Conservation (phyloP, 1,284 basidiomycete species). For the Ustilago cynodontis region DNA sequence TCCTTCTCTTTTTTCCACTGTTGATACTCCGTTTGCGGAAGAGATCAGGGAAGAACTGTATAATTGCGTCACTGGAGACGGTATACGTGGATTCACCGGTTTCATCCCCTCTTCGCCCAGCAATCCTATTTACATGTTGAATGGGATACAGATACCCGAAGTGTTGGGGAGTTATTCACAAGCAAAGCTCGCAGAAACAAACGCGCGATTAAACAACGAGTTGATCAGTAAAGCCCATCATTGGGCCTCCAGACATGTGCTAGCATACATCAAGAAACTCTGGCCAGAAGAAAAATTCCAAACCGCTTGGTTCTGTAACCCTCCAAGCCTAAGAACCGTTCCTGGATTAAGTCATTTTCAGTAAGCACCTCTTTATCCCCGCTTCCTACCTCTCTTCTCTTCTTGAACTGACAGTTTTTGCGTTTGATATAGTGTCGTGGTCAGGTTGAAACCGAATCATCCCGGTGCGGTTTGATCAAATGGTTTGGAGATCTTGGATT, state of each 20-base stretch:
- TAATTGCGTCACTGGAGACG: slow-evolving; percentile 52
- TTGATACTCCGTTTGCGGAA: slow-evolving; percentile 33
- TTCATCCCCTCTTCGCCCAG: slow-evolving; percentile 9
- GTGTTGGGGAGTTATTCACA: slow-evolving; percentile 21
- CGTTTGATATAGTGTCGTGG: too few species aligned
- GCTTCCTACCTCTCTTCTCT: too few species aligned
- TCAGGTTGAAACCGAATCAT: too few species aligned
- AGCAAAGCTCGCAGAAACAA: slow-evolving; percentile 18
- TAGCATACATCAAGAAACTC: slow-evolving; percentile 23
- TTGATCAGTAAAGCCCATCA: slow-evolving; percentile 31
- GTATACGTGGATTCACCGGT: slow-evolving; percentile 56
- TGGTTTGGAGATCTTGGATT: too few species aligned
- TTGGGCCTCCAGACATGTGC: slow-evolving; percentile 44
- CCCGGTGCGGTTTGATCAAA: too few species aligned
- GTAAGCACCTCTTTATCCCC: too few species aligned
- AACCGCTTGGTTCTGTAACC: slow-evolving; percentile 60
- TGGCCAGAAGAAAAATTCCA: slow-evolving; percentile 40
- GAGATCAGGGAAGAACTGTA: slow-evolving; percentile 33
- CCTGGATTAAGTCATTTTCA: slow-evolving; percentile 57
- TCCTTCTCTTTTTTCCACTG: slow-evolving; percentile 33
- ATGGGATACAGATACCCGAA: not conserved
- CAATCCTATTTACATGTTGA: slow-evolving; percentile 9
- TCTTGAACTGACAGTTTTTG: too few species aligned
- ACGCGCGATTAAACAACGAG: slow-evolving; percentile 11
- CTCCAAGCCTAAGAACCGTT: slow-evolving; percentile 49